phyloP scores from a whole-genome alignment of 352 stramenopile species.

The Pythium plurisporium region DNA sequence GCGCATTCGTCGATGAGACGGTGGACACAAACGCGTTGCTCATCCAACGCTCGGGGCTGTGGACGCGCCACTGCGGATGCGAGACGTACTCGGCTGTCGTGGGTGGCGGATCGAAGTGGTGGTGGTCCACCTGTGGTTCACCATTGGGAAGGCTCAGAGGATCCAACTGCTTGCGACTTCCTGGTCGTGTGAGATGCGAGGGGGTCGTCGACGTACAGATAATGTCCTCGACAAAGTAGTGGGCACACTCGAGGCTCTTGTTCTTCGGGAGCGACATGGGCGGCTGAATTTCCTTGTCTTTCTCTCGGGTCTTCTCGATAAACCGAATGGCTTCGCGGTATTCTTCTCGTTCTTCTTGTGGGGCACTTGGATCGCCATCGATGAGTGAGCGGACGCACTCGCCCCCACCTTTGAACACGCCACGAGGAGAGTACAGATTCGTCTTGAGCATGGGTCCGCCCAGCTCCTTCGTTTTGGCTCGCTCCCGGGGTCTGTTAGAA shows the following conservation, averaged over 20 bases:
- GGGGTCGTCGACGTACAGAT: constrained; percentile 15
- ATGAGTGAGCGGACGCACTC: constrained; percentile 33
- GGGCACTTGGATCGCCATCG: constrained; percentile 6
- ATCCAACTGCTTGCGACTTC: constrained; percentile 1
- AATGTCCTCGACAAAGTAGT: constrained; percentile 57
- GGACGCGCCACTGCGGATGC: constrained; percentile 48
- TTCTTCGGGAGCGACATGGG: constrained; percentile 52
- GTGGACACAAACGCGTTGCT: constrained; percentile 48
- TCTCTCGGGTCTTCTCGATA: constrained; percentile 53
- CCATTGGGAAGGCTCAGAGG: too few species aligned
- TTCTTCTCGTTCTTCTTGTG: constrained; percentile 29
- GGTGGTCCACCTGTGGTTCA: background rate
- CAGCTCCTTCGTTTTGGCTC: constrained; percentile 45
- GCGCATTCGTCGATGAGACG: constrained; percentile 32
- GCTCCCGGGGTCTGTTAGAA: constrained; percentile 34
- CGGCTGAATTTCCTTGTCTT: constrained; percentile 65
- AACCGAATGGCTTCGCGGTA: constrained; percentile 43
- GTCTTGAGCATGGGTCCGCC: constrained; percentile 1
- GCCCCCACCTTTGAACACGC: constrained; percentile 51
- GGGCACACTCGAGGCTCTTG: constrained; percentile 50
- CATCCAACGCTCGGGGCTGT: constrained; percentile 51
- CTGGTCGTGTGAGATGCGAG: background rate
- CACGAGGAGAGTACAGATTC: constrained; percentile 46
- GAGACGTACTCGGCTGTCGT: constrained; percentile 55
- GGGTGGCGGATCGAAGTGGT: constrained; percentile 24